Evolutionary conservation across 2,329 filamentous ascomycete genomes (phyloP).

Genomic region (Phaeosphaeria sp.): DNA sequence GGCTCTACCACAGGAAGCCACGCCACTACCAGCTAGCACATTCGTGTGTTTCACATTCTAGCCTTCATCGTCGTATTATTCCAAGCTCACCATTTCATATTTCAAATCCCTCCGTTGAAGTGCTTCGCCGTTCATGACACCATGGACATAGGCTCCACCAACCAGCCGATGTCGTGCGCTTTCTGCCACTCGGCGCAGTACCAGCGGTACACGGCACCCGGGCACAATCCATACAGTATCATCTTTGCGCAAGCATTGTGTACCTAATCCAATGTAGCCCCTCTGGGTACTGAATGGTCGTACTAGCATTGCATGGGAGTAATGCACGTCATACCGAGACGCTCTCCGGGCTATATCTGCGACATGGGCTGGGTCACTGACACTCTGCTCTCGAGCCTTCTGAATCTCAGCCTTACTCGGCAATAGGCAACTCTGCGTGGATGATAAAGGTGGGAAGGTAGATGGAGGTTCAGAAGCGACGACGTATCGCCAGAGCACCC

Average conservation of each 20-base stretch:
- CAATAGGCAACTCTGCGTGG: neutral
- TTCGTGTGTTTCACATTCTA: neutral
- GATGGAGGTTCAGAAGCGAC: neutral
- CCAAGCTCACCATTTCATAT: constrained; percentile 19
- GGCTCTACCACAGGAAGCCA: neutral
- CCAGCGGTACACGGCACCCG: constrained; percentile 23
- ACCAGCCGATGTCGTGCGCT: constrained; percentile 15
- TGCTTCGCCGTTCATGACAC: constrained; percentile 24
- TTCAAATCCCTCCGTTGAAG: neutral
- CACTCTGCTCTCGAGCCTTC: neutral
- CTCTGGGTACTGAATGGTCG: constrained; percentile 18
- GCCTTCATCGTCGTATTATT: constrained; percentile 1
- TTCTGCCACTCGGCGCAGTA: constrained; percentile 11
- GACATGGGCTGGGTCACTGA: constrained; percentile 5
- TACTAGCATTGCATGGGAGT: constrained; percentile 14
- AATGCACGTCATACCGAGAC: constrained; percentile 19
- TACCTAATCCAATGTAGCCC: constrained; percentile 20
- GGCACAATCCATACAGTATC: constrained; percentile 22
- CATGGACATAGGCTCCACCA: constrained; percentile 23
- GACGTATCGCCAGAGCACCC: constrained; percentile 20
- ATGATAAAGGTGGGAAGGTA: neutral
- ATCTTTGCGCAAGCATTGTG: constrained; percentile 16
- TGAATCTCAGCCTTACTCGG: constrained; percentile 8
- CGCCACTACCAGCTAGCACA: neutral
- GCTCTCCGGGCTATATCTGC: constrained; percentile 5